Evolutionary conservation across 306 rosid genomes (phyloP), one percentile per base, ranked within the genome.

Genomic region (Quercus alba): DNA sequence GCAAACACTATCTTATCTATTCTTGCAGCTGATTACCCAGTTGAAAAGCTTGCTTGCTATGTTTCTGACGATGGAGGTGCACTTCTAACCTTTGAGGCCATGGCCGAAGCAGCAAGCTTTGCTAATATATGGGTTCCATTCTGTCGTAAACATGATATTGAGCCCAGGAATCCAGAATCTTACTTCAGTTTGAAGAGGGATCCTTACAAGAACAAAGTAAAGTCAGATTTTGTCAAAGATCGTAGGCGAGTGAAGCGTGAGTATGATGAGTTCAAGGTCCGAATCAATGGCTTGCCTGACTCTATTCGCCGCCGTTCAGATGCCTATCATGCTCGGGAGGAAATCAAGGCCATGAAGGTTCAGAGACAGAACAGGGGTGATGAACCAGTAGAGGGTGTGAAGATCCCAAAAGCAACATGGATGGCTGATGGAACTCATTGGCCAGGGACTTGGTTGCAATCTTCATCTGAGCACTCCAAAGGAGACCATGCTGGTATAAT

Each of bases 51-150:
- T 83, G 86, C 97, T 76, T 94, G 99, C 79, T 92, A 94, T 87
- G 99, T 94, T 70, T 94, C 99, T 85, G 99, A 94, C 62, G 99
- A 94, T 81, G 99, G 99, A 69, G 99, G 99, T 73, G 99, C 99
- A 55, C 97, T 94, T 80, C 73, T 94, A 77, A 94, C 99, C 57
- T 94, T 94, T 75, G 99, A 94, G 88, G 99, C 99, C 77, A 94
- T 94, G 99, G 99, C 99, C 14, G 99, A 94, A 81, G 99, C 99
- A 73, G 99, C 99, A 25, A 94, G 99, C 79, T 94, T 91, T 91
- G 92, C 99, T 56, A 93, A 94, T 76, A 62, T 59, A 14, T 94
- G 99, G 99, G 94, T 88, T 70, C 99, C 99, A 3, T 94, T 94
- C 85, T 94, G 99, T 75, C 97, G 99, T 58, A 94, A 94, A 77